Conservation (phyloP, 495 filamentous ascomycete species). For the Neurospora sp. region DNA sequence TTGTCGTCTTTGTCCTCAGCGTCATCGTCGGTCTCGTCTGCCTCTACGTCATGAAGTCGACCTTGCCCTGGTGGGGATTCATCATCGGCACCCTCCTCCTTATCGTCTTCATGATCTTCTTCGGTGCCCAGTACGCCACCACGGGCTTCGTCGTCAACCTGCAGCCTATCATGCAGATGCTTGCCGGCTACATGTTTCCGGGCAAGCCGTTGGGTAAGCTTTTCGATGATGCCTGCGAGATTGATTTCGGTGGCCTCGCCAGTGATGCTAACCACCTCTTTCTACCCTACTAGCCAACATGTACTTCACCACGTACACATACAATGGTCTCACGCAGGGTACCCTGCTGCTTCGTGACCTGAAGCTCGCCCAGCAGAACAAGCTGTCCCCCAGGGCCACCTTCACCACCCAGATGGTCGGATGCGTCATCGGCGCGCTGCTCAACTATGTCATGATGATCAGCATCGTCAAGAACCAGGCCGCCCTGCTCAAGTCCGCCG, state of each 20-base stretch:
- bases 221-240: not conserved
- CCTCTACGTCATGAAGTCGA: slow-evolving; percentile 33
- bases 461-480: slow-evolving; percentile 23
- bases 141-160: not conserved
- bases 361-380: slow-evolving; percentile 28
- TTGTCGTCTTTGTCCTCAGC: slow-evolving; percentile 30
- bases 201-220: slow-evolving; percentile 20
- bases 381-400: slow-evolving; percentile 30
- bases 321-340: slow-evolving; percentile 13
- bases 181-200: slow-evolving; percentile 23
- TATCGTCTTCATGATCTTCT: slow-evolving; percentile 16
- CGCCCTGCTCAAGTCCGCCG: slow-evolving; percentile 16
- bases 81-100: slow-evolving; percentile 35
- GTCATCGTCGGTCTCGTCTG: slow-evolving; percentile 39
- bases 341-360: slow-evolving; percentile 22
- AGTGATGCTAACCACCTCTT: not conserved
- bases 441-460: slow-evolving; percentile 35
- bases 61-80: slow-evolving; percentile 46
- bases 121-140: not conserved
- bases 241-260: too few relatives aligned
- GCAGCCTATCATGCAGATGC: slow-evolving; percentile 15
- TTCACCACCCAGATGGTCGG: slow-evolving; percentile 32
- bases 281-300: slow-evolving; percentile 13
- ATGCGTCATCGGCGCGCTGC: slow-evolving; percentile 29
- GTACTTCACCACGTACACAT: slow-evolving; percentile 23